Percentiles rank a stretch among this genome's conserved stretches.
Conservation (phyloP, 176 grass and related monocot species). For the Tillandsia leiboldiana region DNA sequence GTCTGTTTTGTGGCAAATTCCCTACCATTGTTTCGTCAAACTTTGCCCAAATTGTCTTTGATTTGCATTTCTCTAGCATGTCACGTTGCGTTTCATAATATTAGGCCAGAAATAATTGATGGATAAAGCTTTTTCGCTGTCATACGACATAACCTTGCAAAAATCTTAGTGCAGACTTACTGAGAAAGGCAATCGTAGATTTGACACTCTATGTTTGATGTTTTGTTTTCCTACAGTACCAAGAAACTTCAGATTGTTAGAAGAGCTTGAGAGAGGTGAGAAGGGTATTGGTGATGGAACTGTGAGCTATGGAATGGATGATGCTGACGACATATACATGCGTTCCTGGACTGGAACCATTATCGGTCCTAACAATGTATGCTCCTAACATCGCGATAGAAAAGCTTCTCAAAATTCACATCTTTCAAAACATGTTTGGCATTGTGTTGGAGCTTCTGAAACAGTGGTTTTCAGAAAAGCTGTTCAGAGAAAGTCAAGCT, state of each 20-base stretch:
- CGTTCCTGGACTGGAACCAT: slow-evolving; percentile 81
- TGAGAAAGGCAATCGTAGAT: neutral
- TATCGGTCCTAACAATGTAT: slow-evolving; percentile 71
- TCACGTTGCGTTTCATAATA: too few species aligned
- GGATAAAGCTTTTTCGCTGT: too few species aligned
- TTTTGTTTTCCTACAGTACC: slow-evolving; percentile 41
- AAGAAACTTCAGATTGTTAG: slow-evolving; percentile 70
- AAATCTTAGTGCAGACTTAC: neutral
- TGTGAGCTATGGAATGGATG: slow-evolving; percentile 88
- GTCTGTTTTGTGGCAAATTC: too few species aligned
- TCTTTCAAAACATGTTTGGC: too few species aligned
- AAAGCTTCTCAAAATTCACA: too few species aligned
- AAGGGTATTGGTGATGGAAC: slow-evolving; percentile 84
- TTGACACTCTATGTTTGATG: neutral
- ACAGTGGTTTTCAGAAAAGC: too few species aligned
- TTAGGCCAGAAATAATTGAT: too few species aligned
- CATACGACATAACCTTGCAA: neutral
- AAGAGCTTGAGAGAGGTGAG: slow-evolving; percentile 76
- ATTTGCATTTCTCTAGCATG: too few species aligned
- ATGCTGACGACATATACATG: slow-evolving; percentile 83
- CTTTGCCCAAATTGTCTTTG: too few species aligned
- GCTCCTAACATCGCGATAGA: slow-evolving; percentile 4
- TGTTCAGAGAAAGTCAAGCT: too few species aligned
- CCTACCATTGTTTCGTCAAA: too few species aligned
- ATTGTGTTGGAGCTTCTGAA: too few species aligned